Percentiles rank a stretch among this genome's conserved stretches.
Evolutionary conservation across 108 stramenopile species (phyloP).

Genomic region (Cylindrotheca closterium): DNA sequence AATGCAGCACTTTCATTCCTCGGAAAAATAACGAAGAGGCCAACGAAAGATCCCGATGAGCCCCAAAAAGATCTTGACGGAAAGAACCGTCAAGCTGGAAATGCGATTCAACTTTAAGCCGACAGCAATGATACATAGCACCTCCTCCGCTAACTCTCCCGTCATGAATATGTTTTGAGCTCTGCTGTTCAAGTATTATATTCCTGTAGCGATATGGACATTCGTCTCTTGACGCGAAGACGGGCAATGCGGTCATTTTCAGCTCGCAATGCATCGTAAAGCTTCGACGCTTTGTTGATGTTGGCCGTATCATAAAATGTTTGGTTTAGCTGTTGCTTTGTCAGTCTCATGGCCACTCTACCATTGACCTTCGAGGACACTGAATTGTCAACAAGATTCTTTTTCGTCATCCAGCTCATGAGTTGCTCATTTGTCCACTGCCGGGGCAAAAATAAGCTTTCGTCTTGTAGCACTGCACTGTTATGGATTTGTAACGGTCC

Average conservation of each 20-base stretch:
- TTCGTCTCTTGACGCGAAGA: slow-evolving; percentile 28
- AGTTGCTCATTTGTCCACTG: slow-evolving; percentile 36
- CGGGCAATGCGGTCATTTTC: slow-evolving; percentile 44
- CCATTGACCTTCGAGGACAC: slow-evolving; percentile 26
- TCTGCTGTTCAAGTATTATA: slow-evolving; percentile 8
- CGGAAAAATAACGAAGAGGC: slow-evolving; percentile 26
- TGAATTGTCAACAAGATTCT: slow-evolving; percentile 17
- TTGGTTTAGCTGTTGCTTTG: slow-evolving; percentile 26
- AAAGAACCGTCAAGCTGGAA: slow-evolving; percentile 9
- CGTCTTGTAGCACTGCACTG: neutral
- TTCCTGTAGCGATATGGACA: neutral
- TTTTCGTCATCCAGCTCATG: slow-evolving; percentile 21
- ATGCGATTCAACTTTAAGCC: slow-evolving; percentile 19
- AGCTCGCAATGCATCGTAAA: slow-evolving; percentile 31
- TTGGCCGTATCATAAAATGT: slow-evolving; percentile 25
- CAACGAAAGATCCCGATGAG: slow-evolving; percentile 12
- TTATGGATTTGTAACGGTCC: too few relatives aligned
- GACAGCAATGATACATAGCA: too few relatives aligned
- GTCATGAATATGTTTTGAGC: neutral
- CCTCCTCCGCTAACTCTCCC: neutral
- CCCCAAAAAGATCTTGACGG: slow-evolving; percentile 8
- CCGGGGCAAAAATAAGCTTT: slow-evolving; percentile 22
- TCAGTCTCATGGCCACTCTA: slow-evolving; percentile 35
- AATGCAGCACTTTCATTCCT: slow-evolving; percentile 13
- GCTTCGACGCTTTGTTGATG: slow-evolving; percentile 8